Percentiles rank a stretch among this genome's conserved stretches.
phyloP scores from a whole-genome alignment of 257 asterid genomes.

The Jacaranda mimosifolia region DNA sequence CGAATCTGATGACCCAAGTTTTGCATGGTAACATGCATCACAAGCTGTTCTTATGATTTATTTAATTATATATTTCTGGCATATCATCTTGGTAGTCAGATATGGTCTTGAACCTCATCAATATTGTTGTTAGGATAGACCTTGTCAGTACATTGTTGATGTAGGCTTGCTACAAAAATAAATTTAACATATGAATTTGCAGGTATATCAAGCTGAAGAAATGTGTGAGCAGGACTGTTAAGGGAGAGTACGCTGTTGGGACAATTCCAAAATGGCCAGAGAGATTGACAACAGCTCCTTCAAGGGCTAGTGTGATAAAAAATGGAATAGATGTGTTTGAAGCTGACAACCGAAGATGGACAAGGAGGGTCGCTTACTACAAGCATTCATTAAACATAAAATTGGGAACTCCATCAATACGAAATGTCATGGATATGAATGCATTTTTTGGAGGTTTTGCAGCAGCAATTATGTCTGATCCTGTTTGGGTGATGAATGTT shows the following conservation, averaged over 20 bases:
- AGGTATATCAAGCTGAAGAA: conserved; percentile 89
- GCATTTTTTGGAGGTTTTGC: conserved; percentile 98
- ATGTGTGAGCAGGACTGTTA: conserved; percentile 72
- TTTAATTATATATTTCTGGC: not conserved
- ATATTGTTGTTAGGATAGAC: not conserved
- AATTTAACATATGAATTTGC: conserved; percentile 38
- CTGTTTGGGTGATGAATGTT: conserved; percentile 98
- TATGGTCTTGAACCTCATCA: conserved; percentile 9
- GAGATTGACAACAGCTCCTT: conserved; percentile 74
- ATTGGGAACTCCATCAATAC: conserved; percentile 80
- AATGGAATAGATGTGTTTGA: conserved; percentile 83
- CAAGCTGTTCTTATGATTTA: not conserved
- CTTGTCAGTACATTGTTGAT: conserved; percentile 2
- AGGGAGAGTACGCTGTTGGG: conserved; percentile 81
- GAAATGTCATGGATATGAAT: conserved; percentile 98
- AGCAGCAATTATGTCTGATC: conserved; percentile 75
- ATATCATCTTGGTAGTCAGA: conserved; percentile 1
- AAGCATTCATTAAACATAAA: conserved; percentile 74
- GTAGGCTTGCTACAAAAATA: conserved; percentile 20
- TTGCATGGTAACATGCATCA: conserved; percentile 70
- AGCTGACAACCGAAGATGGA: conserved; percentile 88
- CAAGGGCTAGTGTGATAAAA: conserved; percentile 68
- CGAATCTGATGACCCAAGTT: conserved; percentile 79
- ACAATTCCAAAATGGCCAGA: conserved; percentile 87
- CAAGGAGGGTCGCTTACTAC: conserved; percentile 77